Evolutionary conservation across 345 rosid species (phyloP).

Genomic region (Acer campestre): DNA sequence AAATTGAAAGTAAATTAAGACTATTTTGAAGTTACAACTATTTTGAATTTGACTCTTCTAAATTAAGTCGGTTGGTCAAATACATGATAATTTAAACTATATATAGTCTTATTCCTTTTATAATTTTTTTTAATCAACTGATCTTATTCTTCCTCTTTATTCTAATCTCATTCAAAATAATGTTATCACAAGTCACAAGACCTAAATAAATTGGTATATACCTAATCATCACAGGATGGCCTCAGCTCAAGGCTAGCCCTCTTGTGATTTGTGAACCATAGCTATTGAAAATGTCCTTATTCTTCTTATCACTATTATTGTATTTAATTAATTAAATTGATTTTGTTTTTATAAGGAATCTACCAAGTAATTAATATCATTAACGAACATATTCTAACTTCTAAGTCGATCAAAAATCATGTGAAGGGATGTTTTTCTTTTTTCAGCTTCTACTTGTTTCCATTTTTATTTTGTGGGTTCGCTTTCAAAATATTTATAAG

Average conservation of each 20-base stretch:
- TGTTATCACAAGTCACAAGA: slow-evolving; percentile 1
- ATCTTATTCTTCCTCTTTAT: background rate
- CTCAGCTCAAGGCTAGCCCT: background rate
- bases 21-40: background rate
- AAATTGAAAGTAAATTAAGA: no score
- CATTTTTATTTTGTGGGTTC: background rate
- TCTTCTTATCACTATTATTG: background rate
- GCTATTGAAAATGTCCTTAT: background rate
- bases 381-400: slow-evolving; percentile 8
- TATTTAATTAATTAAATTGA: background rate
- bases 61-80: background rate
- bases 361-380: background rate
- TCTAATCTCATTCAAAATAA: background rate
- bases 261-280: background rate
- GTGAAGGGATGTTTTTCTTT: background rate
- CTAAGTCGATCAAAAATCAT: background rate
- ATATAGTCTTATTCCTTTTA: background rate
- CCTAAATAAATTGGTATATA: background rate
- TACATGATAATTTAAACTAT: no score
- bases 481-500: background rate
- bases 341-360: background rate
- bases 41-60: background rate
- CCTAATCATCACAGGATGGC: slow-evolving; percentile 11
- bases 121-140: background rate
- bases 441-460: background rate